Base-by-base conservation (phyloP, 140 eudicot genomes). In the Flaveria floridana region DNA sequence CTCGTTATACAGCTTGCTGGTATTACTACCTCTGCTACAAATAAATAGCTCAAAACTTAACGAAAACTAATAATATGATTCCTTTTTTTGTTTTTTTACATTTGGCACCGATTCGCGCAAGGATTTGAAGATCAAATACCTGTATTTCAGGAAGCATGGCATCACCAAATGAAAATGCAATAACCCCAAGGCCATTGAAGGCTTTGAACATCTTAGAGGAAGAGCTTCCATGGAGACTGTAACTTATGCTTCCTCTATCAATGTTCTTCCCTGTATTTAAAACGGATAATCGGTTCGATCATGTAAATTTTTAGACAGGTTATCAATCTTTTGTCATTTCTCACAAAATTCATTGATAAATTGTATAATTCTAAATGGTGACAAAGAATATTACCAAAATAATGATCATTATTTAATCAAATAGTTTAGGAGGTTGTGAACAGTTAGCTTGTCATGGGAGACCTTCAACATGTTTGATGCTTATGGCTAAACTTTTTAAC, bases 131-230 rank as follows among this genome's bases (percentile, higher is more conserved):
- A 37, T 59, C 48, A 41, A 20, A 63, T 82, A 84, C 91, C 59
- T 86, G 91, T 71, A 86, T 86, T 76, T 86, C 91, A 5, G 91
- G 91, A 73, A 86, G 91, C 88, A 86, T 86, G 62, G 91, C 91
- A 67, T 84, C 86, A 25, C 91, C 91, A 69, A 86, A 86, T 48
- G 91, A 86, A 64, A 86, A 86, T 59, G 91, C 91, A 37, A 86
- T 81, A 59, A 73, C 52, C 12, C 88, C 91, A 4, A 86, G 86
- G 56, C 88, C 88, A 68, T 78, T 83, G 57, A 86, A 86, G 78
- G 86, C 91, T 84, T 77, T 79, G 71, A 87, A 87, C 75, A 79
- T 71, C 76, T 84, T 87, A 53, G 70, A 76, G 0, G 85, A 53
- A 46, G 87, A 76, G 63, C 88, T 86, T 65, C 91, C 91, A 12